These are phyloP conservation scores for Amanita rubescens DNA, from an alignment of 768 basidiomycete genomes.

Conservation along the genomic window DNA sequence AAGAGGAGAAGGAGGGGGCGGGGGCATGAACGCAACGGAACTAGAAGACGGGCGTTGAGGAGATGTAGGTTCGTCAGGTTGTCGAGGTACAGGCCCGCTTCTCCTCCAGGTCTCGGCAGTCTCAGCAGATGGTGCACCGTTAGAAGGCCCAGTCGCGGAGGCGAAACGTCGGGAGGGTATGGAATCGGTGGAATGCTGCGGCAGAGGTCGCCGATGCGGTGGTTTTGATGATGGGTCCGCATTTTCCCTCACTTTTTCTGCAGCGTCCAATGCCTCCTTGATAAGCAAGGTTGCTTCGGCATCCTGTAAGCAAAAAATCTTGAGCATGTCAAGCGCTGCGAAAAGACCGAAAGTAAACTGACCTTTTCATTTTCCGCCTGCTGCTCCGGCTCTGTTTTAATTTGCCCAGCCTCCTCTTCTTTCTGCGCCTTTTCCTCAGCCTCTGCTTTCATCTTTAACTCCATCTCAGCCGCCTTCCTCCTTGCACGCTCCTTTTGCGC, in stretches of 20 bases:
- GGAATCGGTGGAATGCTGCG: background rate
- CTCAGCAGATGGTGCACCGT: conserved; percentile 26
- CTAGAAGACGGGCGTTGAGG: conserved; percentile 12
- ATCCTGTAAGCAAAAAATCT: conserved; percentile 19
- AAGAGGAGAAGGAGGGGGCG: conserved; percentile 8
- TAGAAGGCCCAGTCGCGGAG: conserved; percentile 10
- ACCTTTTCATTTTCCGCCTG: conserved; percentile 2
- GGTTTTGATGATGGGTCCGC: conserved; percentile 1
- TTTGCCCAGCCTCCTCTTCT: conserved; percentile 14
- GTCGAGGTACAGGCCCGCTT: conserved; percentile 31
- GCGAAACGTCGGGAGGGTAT: conserved; percentile 8
- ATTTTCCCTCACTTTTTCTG: conserved; percentile 1
- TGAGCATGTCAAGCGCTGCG: background rate
- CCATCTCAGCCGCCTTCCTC: conserved; percentile 71
- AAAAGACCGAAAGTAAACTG: conserved; percentile 8
- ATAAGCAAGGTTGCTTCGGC: conserved; percentile 36
- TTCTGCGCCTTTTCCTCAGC: conserved; percentile 28
- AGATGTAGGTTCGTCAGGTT: conserved; percentile 25
- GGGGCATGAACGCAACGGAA: conserved; percentile 12
- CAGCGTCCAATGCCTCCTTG: conserved; percentile 36
- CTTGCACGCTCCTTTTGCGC: conserved; percentile 74
- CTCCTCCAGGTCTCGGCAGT: conserved; percentile 59
- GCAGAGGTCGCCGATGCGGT: background rate
- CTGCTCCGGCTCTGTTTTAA: conserved; percentile 16
- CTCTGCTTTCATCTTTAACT: conserved; percentile 51